These are phyloP conservation scores for Yarrowia porcina DNA, from an alignment of 805 yeast genomes.

Conservation along the genomic window DNA sequence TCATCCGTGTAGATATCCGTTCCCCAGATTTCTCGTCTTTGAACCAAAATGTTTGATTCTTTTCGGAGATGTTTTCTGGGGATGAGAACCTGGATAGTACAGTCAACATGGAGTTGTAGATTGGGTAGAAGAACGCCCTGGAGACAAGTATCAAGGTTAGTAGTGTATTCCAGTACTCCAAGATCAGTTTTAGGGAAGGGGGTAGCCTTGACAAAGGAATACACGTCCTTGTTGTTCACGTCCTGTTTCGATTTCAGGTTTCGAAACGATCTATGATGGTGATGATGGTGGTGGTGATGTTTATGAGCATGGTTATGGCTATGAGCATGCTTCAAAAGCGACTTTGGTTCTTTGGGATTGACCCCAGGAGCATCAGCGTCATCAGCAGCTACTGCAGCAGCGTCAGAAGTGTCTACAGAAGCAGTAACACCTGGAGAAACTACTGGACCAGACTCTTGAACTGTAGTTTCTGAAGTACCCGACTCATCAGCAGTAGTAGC, in stretches of 20 bases:
- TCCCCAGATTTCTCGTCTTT: constrained; percentile 75
- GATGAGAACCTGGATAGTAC: constrained; percentile 53
- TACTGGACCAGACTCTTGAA: not conserved
- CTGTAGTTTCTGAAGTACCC: not conserved
- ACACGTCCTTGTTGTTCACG: constrained; percentile 26
- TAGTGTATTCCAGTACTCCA: constrained; percentile 26
- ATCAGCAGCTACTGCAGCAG: not conserved
- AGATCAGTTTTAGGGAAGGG: constrained; percentile 15
- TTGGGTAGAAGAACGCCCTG: constrained; percentile 32
- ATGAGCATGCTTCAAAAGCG: not conserved
- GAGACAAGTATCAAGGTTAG: constrained; percentile 16
- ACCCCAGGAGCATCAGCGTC: not conserved
- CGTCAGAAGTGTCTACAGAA: not conserved
- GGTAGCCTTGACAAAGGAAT: constrained; percentile 20
- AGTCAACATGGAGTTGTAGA: constrained; percentile 37
- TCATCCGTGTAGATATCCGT: constrained; percentile 92
- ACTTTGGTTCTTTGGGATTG: not conserved
- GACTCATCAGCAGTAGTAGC: not conserved
- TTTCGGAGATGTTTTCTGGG: constrained; percentile 46
- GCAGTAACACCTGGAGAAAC: not conserved
- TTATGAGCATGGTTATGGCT: not conserved
- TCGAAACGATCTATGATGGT: constrained; percentile 26
- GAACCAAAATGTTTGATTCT: constrained; percentile 43
- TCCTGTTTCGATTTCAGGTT: constrained; percentile 14
- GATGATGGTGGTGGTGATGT: constrained; percentile 26